Conservation (phyloP, 192 early-diverging fungal genomes). For the Coemansia asiatica region DNA sequence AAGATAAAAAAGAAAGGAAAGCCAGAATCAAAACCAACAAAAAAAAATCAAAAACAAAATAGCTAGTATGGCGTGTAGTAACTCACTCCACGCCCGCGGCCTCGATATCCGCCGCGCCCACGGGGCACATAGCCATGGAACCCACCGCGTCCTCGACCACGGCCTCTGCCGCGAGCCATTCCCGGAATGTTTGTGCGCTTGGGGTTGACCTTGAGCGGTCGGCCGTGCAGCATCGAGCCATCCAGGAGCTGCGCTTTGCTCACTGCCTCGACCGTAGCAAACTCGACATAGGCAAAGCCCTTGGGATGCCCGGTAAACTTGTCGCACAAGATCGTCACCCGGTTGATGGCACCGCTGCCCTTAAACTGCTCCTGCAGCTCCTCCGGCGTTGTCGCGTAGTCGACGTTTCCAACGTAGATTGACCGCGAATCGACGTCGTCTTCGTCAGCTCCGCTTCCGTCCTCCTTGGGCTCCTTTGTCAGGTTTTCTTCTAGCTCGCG, state of each 20-base stretch:
- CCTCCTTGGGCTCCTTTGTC: slow-evolving; percentile 29
- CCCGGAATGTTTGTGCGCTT: slow-evolving; percentile 96
- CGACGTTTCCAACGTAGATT: slow-evolving; percentile 95
- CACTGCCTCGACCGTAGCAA: slow-evolving; percentile 80
- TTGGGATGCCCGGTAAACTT: slow-evolving; percentile 90
- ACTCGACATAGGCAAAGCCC: slow-evolving; percentile 96
- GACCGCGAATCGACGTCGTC: slow-evolving; percentile 77
- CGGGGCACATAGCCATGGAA: slow-evolving; percentile 61
- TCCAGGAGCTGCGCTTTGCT: slow-evolving; percentile 82
- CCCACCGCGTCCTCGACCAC: slow-evolving; percentile 65
- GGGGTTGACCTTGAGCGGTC: slow-evolving; percentile 77
- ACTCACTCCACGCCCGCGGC: slow-evolving; percentile 38
- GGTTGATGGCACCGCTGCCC: slow-evolving; percentile 92
- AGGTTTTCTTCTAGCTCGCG: slow-evolving; percentile 50
- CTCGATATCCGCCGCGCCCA: slow-evolving; percentile 46
- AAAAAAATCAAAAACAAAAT: neutral
- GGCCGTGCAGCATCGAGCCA: slow-evolving; percentile 85
- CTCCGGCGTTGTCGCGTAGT: slow-evolving; percentile 91
- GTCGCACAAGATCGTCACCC: slow-evolving; percentile 94
- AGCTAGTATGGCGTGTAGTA: slow-evolving; percentile 47
- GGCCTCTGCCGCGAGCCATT: slow-evolving; percentile 78
- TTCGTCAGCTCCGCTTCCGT: slow-evolving; percentile 15
- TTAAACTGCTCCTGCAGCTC: slow-evolving; percentile 94
- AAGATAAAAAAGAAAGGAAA: neutral
- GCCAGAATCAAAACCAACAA: too few relatives aligned